These are phyloP conservation scores for Gentiana dahurica DNA, from an alignment of 257 asterid species.

Conservation along the genomic window DNA sequence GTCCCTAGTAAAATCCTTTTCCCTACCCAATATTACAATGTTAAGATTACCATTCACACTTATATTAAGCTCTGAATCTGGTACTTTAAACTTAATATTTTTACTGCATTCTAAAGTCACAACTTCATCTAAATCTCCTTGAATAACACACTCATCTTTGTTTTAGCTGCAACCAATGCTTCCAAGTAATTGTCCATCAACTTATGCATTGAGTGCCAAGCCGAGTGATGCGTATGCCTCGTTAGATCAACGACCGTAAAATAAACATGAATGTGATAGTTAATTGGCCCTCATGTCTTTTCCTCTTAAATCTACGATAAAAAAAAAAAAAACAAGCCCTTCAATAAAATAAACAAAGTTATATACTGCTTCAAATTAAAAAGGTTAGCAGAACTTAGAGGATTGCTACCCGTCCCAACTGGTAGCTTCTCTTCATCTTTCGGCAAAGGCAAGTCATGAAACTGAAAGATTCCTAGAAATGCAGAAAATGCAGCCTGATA, in stretches of 20 bases:
- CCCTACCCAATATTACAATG: conserved; percentile 44
- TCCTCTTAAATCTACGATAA: too few species aligned
- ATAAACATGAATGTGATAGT: neutral
- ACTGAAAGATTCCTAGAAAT: conserved; percentile 55
- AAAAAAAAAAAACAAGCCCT: too few species aligned
- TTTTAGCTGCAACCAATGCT: conserved; percentile 21
- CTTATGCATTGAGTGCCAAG: conserved; percentile 83
- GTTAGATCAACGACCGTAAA: conserved; percentile 29
- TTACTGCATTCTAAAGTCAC: conserved; percentile 60
- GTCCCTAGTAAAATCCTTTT: conserved; percentile 27
- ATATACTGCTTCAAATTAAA: too few species aligned
- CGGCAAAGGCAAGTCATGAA: conserved; percentile 57
- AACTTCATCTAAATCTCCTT: conserved; percentile 52
- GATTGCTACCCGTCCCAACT: conserved; percentile 97
- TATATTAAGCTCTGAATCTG: conserved; percentile 32
- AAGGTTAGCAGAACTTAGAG: conserved; percentile 43
- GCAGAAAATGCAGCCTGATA: too few species aligned
- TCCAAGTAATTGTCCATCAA: conserved; percentile 53
- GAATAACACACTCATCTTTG: conserved; percentile 34
- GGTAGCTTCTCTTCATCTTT: conserved; percentile 82
- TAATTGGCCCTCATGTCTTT: too few species aligned
- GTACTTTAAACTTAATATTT: conserved; percentile 43
- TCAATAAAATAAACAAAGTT: too few species aligned
- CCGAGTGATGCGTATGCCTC: conserved; percentile 79
- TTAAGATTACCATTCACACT: conserved; percentile 42